phyloP scores from a whole-genome alignment of 352 stramenopile species.

The Phytophthora capsici region DNA sequence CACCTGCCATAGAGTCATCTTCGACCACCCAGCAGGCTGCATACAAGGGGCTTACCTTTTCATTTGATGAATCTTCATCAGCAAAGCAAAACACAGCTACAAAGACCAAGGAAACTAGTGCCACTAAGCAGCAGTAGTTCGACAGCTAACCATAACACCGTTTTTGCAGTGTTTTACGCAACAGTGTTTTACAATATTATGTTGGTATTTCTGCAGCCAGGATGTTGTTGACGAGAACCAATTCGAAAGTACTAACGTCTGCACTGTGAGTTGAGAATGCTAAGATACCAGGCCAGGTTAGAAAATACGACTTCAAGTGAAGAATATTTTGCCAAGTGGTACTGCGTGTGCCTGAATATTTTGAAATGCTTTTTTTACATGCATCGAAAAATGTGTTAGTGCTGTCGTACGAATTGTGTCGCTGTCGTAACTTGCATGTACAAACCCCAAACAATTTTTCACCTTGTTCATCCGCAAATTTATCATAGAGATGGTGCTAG shows the following conservation, averaged over 20 bases:
- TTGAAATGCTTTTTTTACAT: too few relatives aligned
- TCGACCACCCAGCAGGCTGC: slow-evolving; percentile 9
- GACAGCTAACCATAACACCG: background rate
- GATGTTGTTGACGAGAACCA: too few relatives aligned
- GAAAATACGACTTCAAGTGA: too few relatives aligned
- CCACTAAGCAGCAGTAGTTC: slow-evolving; percentile 13
- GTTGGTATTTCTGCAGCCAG: too few relatives aligned
- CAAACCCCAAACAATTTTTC: background rate
- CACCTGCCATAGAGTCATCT: slow-evolving; percentile 4
- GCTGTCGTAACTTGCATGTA: too few relatives aligned
- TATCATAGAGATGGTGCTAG: slow-evolving; percentile 27
- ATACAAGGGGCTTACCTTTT: slow-evolving; percentile 20
- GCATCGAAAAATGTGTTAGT: background rate
- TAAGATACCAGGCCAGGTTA: too few relatives aligned
- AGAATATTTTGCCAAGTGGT: too few relatives aligned
- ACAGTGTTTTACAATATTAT: too few relatives aligned
- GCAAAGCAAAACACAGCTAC: background rate
- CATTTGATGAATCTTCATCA: slow-evolving; percentile 24
- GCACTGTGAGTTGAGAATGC: background rate
- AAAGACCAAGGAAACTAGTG: background rate
- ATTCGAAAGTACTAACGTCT: background rate
- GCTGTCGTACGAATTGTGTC: background rate
- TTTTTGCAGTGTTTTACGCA: background rate
- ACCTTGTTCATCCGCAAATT: slow-evolving; percentile 8
- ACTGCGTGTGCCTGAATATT: too few relatives aligned